Conservation (phyloP, 257 asterid species). For the Mentha longifolia region DNA sequence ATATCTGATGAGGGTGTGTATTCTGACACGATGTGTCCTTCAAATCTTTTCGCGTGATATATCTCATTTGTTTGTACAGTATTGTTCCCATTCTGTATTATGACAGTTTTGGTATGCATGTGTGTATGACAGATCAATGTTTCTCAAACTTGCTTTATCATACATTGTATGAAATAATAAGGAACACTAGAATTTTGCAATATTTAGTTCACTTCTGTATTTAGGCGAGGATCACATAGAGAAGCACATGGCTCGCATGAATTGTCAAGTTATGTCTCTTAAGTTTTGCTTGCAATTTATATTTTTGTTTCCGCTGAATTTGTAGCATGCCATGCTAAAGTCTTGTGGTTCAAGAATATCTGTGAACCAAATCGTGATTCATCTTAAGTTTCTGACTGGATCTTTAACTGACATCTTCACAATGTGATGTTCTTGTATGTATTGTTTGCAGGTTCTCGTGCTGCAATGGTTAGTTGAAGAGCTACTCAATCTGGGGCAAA, state of each 20-base stretch:
- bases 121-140: constrained; percentile 9
- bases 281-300: background rate
- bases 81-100: constrained; percentile 19
- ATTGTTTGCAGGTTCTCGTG: constrained; percentile 47
- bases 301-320: background rate
- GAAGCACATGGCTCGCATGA: constrained; percentile 5
- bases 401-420: too few species aligned
- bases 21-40: constrained; percentile 19
- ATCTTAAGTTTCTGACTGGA: too few species aligned
- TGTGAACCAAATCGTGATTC: too few species aligned
- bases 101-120: background rate
- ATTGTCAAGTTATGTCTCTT: background rate
- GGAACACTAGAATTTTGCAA: background rate
- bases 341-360: too few species aligned
- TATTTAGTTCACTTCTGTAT: background rate
- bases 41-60: background rate
- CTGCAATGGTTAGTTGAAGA: constrained; percentile 44
- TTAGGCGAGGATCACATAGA: background rate
- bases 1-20: background rate
- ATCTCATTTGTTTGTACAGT: constrained; percentile 8
- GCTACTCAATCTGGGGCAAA: constrained; percentile 24
- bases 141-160: background rate
- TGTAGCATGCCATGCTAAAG: background rate
- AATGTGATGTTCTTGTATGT: constrained; percentile 30
- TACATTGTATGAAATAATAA: background rate